Evolutionary conservation across 352 stramenopile genomes (phyloP), one percentile per base, ranked within the genome.

Genomic region (Globisporangium ultimum): DNA sequence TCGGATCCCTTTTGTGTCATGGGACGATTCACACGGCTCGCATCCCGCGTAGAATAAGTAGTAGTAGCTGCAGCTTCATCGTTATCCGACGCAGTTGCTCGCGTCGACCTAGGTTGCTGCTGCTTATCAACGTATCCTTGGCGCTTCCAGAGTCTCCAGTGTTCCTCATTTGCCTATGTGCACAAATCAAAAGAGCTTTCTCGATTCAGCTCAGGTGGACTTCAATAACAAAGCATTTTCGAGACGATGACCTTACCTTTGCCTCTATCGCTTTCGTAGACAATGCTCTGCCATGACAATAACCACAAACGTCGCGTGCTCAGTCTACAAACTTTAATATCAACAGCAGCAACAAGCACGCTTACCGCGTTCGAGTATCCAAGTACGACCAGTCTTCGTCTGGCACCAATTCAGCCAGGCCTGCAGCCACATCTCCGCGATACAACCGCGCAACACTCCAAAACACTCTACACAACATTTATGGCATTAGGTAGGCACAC

Each of bases 301-400:
- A 48, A 38, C 51, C 15, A 52, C 20, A 21, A 20, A 38, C 18
- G 20, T 36, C 17, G 41, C 21, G 21, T 18, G 17, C n/a, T 57
- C 38, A 66, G 43, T 36, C 12, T 32, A 36, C 2, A 15, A 51
- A 7, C 8, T 12, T 20, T n/a, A 9, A 13, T 45, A 47, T 18
- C 47, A 45, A 11, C 24, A 48, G 21, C 41, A 55, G 42, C 32
- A 24, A 15, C 18, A 52, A 53, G 24, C 10, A 3, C 15, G 4
- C 66, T 22, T 61, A 91, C 70, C 85, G 71, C 13, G 83, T 81
- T 18, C 87, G 87, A 50, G 60, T 84, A 48, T 91, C 84, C 57
- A 96, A 67, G 47, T 87, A 96, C 7, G 80, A 85, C 84, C 84
- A 96, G 45, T 96, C 84, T 72, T 90, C 78, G 34, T 93, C 80